These are phyloP conservation scores for Aspergillus fructus DNA, from an alignment of 2,329 filamentous ascomycete genomes.

Conservation along the genomic window DNA sequence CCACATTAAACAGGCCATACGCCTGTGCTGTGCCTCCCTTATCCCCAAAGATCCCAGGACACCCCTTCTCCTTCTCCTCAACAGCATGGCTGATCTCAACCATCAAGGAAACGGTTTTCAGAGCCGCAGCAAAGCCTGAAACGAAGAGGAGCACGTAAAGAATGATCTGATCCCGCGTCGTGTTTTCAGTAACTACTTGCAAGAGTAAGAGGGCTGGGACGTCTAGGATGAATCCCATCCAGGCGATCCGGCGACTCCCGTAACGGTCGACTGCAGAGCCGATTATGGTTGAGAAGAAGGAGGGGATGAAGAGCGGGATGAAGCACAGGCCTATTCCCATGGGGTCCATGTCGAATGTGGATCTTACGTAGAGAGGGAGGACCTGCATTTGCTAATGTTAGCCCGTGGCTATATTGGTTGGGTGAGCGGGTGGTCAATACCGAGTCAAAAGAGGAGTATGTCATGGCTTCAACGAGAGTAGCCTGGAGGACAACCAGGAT, in stretches of 20 bases:
- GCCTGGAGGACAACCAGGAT: slow-evolving; percentile 46
- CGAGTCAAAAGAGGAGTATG: slow-evolving; percentile 56
- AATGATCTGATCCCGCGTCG: slow-evolving; percentile 60
- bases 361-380: slow-evolving; percentile 56
- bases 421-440: slow-evolving; percentile 16
- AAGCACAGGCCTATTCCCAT: slow-evolving; percentile 59
- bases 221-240: slow-evolving; percentile 54
- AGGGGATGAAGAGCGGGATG: slow-evolving; percentile 59
- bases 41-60: slow-evolving; percentile 52
- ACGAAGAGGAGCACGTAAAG: slow-evolving; percentile 62
- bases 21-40: slow-evolving; percentile 60
- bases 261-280: slow-evolving; percentile 53
- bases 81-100: slow-evolving; percentile 65
- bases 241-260: slow-evolving; percentile 61
- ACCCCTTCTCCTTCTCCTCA: slow-evolving; percentile 52
- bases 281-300: slow-evolving; percentile 60
- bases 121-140: slow-evolving; percentile 56
- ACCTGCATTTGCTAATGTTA: slow-evolving; percentile 32
- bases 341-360: slow-evolving; percentile 57
- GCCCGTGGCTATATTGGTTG: neutral
- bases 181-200: slow-evolving; percentile 61
- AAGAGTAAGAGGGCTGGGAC: slow-evolving; percentile 64
- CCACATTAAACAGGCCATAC: slow-evolving; percentile 56
- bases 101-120: slow-evolving; percentile 65
- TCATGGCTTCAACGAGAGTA: slow-evolving; percentile 49